Percentiles rank a stretch among this genome's conserved stretches.
Conservation (phyloP, 805 yeast genomes). For the Myxozyma udenii region DNA sequence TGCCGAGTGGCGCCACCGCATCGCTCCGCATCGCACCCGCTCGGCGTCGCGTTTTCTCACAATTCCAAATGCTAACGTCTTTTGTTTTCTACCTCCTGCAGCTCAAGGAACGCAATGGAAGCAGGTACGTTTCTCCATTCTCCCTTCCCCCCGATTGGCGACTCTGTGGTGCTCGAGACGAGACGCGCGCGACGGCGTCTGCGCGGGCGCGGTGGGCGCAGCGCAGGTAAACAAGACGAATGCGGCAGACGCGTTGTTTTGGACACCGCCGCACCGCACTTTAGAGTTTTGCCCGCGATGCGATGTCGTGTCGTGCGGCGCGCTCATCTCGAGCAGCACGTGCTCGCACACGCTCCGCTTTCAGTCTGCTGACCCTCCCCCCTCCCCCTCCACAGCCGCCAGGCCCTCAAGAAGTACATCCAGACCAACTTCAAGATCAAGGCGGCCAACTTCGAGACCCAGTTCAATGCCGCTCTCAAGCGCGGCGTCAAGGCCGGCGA, state of each 20-base stretch:
- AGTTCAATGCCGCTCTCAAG: constrained; percentile 72
- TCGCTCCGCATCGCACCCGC: too few relatives aligned
- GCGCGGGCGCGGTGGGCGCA: neutral
- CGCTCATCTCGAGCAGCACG: neutral
- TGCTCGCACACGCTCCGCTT: too few relatives aligned
- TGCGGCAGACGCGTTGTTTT: neutral
- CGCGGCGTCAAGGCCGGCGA: constrained; percentile 77
- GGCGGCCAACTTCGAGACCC: constrained; percentile 65
- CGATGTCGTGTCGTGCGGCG: neutral
- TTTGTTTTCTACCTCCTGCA: constrained; percentile 38
- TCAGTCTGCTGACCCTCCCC: too few relatives aligned
- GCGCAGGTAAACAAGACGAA: constrained; percentile 6
- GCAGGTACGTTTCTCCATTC: constrained; percentile 21
- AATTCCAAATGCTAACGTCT: neutral
- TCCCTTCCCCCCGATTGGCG: neutral
- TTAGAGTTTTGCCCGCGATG: constrained; percentile 27
- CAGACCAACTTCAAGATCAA: constrained; percentile 58
- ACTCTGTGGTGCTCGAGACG: constrained; percentile 1
- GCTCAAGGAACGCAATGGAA: constrained; percentile 75
- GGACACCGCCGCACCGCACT: neutral
- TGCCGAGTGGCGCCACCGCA: too few relatives aligned
- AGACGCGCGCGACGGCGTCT: too few relatives aligned
- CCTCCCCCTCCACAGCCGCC: too few relatives aligned
- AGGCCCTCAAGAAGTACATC: constrained; percentile 81
- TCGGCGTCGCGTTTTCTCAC: too few relatives aligned